Base-by-base conservation (phyloP, 108 stramenopile species). In the Stephanodiscus triporus region DNA sequence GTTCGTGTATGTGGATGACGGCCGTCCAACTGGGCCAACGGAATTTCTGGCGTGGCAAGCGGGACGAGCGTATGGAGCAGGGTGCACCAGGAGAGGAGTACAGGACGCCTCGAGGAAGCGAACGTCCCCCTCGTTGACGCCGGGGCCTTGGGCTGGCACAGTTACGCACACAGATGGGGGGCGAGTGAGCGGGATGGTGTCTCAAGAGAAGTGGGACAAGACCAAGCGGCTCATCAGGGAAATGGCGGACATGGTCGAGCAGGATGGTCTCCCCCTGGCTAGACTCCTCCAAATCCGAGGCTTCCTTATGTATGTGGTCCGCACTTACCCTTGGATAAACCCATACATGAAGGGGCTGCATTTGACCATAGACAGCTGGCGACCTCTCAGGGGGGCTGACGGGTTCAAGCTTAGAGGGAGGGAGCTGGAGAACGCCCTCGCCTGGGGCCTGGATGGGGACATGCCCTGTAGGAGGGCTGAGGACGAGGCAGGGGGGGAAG, bases 321-420 rank as follows among this genome's bases (percentile, higher is more conserved):
- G 58, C 50, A 83, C 85, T 0, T 82, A 82, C 64, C 20, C 32
- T 1, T 56, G 36, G 37, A 67, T 77, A 43, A 22, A 51, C 17
- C 85, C 85, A 13, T 86, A 81, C 54, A 38, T 86, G 5, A 83
- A 80, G 55, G 85, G 86, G 6, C 20, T 86, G 3, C 76, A 87
- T 56, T 20, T 82, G 4, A 82, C 83, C 9, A 48, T 87, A 1
- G 73, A 84, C 38, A 16, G 59, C 0, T 84, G 83, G 83, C 19
- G 80, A 6, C 34, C 51, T 13, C 49, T 66, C 20, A 42, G n/a
- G n/a, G 77, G 78, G 23, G 19, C 47, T 30, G 74, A 79, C 1
- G 83, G 81, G 6, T 87, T 80, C 77, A 85, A 81, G 23, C 22
- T 43, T 4, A 36, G 30, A 30, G 53, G 26, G 26, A 27, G 1